Evolutionary conservation across 495 filamentous ascomycete genomes (phyloP).

Genomic region (Podospora tetraspora): DNA sequence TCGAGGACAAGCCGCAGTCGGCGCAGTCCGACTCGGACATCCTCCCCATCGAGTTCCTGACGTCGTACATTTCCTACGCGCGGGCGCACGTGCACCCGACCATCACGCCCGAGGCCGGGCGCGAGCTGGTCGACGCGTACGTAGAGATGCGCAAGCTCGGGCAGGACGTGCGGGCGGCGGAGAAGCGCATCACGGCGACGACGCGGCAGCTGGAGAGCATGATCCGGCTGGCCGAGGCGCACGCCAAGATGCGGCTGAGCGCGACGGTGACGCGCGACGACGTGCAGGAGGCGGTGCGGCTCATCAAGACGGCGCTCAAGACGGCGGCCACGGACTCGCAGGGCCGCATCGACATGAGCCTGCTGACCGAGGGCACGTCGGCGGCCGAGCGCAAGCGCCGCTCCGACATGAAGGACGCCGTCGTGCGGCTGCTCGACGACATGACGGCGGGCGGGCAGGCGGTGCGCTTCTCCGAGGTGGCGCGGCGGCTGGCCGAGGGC

Average conservation of each 20-base stretch:
- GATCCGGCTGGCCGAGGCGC: constrained; percentile 93
- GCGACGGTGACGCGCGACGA: constrained; percentile 70
- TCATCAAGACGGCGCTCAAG: constrained; percentile 94
- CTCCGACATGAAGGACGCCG: constrained; percentile 77
- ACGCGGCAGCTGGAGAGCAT: constrained; percentile 94
- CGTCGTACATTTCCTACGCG: constrained; percentile 95
- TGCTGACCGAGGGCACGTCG: constrained; percentile 87
- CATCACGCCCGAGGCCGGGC: constrained; percentile 68
- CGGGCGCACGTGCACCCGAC: constrained; percentile 78
- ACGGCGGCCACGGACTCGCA: constrained; percentile 92
- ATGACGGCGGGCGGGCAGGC: constrained; percentile 59
- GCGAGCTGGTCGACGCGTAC: constrained; percentile 78
- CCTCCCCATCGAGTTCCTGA: constrained; percentile 91
- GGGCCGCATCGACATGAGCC: constrained; percentile 92
- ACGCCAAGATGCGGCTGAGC: constrained; percentile 93
- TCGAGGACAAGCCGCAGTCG: constrained; percentile 86
- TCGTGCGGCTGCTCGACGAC: constrained; percentile 72
- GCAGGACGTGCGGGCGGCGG: constrained; percentile 85
- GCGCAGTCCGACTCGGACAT: constrained; percentile 65
- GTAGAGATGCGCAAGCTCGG: constrained; percentile 95
- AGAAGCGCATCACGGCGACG: constrained; percentile 95
- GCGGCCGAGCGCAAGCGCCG: constrained; percentile 74
- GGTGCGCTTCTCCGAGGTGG: constrained; percentile 73
- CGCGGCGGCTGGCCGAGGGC: constrained; percentile 65
- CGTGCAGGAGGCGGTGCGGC: constrained; percentile 82